Evolutionary conservation across 2,329 filamentous ascomycete genomes (phyloP), one percentile per base, ranked within the genome.

Genomic region (Exophiala spinifera): DNA sequence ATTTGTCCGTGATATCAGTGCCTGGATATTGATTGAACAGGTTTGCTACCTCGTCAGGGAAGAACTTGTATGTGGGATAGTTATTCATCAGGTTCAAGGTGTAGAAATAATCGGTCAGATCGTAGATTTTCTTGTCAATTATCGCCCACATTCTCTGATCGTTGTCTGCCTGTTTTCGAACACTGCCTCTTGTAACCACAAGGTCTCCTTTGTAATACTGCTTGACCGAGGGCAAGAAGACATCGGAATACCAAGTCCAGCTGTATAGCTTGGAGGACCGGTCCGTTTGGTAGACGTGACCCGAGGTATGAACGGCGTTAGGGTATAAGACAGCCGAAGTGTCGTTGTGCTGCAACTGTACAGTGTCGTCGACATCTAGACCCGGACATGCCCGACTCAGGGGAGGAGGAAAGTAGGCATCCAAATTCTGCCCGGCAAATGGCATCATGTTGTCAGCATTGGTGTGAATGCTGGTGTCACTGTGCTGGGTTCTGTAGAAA

Each of bases 91-190:
- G 61, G 7, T 86, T 74, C 39, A 85, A 72, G 0, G 91, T 96
- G 67, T 90, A 78, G 72, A 91, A 92, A 73, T 99, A 99, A 69
- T 97, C 83, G 0, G 89, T 95, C 50, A 99, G 73, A 68, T 99
- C 95, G 68, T 94, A 97, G 17, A 99, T 79, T 48, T 80, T 81
- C 50, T 85, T 78, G 25, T 89, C 78, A 57, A 95, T 83, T 51
- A 88, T 86, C 60, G 89, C 86, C 91, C 94, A 97, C 66, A 82
- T 80, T 63, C 88, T 86, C 50, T 83, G 79, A 14, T 85, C 72
- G 31, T 87, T 73, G 23, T 82, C 68, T 17, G 91, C 94, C 60
- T 95, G 78, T 0, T 71, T 74, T 54, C 80, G 72, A 56, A 99
- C 76, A 1, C 74, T 76, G 1, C 72, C 70, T 43, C 72, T 77